Base-by-base conservation (phyloP, 768 basidiomycete species). In the Boletus subparvulus region DNA sequence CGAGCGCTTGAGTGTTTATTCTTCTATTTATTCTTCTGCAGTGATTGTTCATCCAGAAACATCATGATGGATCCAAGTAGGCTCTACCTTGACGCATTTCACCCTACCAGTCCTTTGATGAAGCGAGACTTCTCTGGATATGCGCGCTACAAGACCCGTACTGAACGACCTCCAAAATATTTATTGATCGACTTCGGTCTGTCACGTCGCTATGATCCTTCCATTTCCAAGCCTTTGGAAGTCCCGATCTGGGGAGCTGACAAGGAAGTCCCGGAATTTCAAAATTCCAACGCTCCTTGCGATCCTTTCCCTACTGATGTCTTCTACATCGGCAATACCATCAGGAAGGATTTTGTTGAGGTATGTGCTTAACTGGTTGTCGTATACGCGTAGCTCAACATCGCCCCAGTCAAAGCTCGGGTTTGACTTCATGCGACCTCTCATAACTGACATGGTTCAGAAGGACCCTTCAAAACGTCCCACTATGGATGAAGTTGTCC, bases 251-350 rank as follows among this genome's bases (percentile, higher is more conserved):
- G 59, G 8, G 80, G 78, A 1, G 78, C 70, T 2, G 79, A 83
- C 59, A 72, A 72, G 51, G 66, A 75, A 1, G 73, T 71, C 0
- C 78, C 79, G 0, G 77, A 79, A 44, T 73, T 71, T 52, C 63
- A 70, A 12, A 60, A 62, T 2, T 60, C 49, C 7, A n/a, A 53
- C 1, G 28, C 50, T 0, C 69, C 64, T 1, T 67, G 67, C 21
- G 61, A 81, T 57, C 76, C 77, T 1, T 81, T 80, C 52, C 67
- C 73, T 1, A 74, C 73, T 0, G 80, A 81, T 32, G 67, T 82
- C 3, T 81, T 77, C 56, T 74, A 74, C 47, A 56, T 79, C 2
- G 78, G 77, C 0, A 80, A 79, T 58, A 19, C 72, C n/a, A 65
- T 78, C 48, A 59, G 62, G 16, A 51, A 54, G 42, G 57, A 74